Evolutionary conservation across 2,329 filamentous ascomycete species (phyloP).

Genomic region (Aspergillus bombycis): DNA sequence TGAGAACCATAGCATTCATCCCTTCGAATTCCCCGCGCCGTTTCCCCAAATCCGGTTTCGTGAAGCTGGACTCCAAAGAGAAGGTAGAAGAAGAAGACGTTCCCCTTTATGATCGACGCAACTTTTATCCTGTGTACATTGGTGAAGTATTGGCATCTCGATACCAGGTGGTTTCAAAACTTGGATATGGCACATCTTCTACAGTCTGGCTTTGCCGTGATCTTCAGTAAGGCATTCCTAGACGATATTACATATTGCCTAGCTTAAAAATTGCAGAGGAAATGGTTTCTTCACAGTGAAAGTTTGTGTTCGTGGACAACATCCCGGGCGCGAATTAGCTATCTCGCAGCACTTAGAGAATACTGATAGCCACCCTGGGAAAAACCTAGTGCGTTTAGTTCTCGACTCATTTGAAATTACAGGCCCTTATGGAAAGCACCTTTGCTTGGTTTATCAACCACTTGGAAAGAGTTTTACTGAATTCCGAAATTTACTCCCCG

Average conservation of each 20-base stretch:
- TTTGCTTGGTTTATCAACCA: constrained; percentile 30
- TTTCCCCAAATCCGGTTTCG: constrained; percentile 7
- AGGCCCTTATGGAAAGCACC: constrained; percentile 24
- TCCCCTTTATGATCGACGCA: constrained; percentile 15
- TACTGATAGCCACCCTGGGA: constrained; percentile 17
- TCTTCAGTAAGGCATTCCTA: constrained; percentile 15
- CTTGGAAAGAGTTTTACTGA: constrained; percentile 26
- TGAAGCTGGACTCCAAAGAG: constrained; percentile 9
- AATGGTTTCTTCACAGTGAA: constrained; percentile 12
- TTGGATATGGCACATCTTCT: constrained; percentile 27
- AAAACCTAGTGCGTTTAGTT: constrained; percentile 26
- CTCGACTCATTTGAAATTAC: constrained; percentile 33
- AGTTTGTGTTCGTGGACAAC: constrained; percentile 16
- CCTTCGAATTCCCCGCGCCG: not conserved
- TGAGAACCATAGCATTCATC: not conserved
- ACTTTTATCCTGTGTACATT: constrained; percentile 19
- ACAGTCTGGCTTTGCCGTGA: constrained; percentile 29
- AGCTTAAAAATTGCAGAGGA: constrained; percentile 6
- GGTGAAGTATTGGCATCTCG: constrained; percentile 19
- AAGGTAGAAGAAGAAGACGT: constrained; percentile 20
- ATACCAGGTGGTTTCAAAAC: constrained; percentile 27
- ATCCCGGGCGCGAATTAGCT: constrained; percentile 17
- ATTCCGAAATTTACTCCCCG: constrained; percentile 17
- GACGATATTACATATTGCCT: not conserved
- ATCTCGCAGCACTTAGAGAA: constrained; percentile 27